phyloP scores from a whole-genome alignment of 305 asterid species.

The Striga hermonthica region DNA sequence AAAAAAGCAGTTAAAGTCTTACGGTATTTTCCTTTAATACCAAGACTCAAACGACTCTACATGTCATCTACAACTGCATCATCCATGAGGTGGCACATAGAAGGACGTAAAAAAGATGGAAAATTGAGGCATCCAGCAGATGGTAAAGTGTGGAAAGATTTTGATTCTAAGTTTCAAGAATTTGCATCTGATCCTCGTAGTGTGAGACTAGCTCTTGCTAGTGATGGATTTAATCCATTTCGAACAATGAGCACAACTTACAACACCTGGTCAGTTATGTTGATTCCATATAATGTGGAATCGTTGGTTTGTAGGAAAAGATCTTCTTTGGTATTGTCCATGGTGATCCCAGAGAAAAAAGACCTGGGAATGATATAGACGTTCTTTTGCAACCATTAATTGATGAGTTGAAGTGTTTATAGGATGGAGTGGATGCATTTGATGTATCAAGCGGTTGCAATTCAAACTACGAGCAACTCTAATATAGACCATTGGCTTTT shows the following conservation, averaged over 20 bases:
- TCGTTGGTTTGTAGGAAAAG: no score
- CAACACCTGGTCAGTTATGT: no score
- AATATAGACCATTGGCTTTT: no score
- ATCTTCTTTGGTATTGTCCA: no score
- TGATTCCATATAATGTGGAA: no score
- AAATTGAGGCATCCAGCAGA: neutral
- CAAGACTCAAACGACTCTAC: neutral
- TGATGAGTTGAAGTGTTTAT: neutral
- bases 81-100: neutral
- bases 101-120: neutral
- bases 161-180: neutral
- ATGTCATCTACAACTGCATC: neutral
- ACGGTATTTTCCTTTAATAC: neutral
- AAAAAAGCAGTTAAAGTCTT: neutral
- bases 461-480: neutral
- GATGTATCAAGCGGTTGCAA: neutral
- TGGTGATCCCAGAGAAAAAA: no score
- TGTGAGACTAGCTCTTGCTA: neutral
- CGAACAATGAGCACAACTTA: no score
- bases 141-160: neutral
- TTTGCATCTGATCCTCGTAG: neutral
- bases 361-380: no score
- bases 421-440: constrained; percentile 1
- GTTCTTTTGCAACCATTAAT: no score
- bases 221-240: neutral